Evolutionary conservation across 176 grass and related monocot species (phyloP).

Genomic region (Poa pratensis): DNA sequence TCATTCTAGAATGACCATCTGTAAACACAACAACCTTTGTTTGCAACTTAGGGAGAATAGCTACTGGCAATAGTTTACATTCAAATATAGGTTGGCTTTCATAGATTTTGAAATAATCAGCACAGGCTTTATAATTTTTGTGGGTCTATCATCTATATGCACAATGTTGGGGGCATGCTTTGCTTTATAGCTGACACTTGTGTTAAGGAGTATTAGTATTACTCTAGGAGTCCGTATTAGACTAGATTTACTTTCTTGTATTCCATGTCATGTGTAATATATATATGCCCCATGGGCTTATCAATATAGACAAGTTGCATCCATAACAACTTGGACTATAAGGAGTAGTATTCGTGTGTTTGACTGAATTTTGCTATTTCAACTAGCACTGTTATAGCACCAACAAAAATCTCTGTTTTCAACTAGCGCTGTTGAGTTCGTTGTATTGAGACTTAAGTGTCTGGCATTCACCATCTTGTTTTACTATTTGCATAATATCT

Average conservation of each 20-base stretch:
- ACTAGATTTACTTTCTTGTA: no score
- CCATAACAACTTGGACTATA: background rate
- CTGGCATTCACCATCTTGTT: no score
- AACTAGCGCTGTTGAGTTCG: background rate
- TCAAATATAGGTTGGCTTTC: background rate
- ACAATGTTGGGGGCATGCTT: background rate
- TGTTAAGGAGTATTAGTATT: no score
- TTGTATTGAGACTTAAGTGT: background rate
- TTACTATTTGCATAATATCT: no score
- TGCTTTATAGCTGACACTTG: background rate
- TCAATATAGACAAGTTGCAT: no score
- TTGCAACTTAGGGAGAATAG: background rate
- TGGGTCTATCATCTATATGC: background rate
- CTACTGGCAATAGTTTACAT: background rate
- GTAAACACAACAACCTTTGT: background rate
- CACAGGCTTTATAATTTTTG: background rate
- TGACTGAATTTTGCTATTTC: background rate
- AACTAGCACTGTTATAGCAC: background rate
- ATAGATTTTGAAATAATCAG: background rate
- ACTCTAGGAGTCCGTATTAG: no score
- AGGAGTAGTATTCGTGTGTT: background rate
- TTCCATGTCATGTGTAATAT: no score
- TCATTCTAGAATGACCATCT: background rate
- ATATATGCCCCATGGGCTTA: no score
- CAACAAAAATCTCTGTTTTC: background rate